Conservation (phyloP, 805 yeast genomes). For the Priceomyces melissophilus region DNA sequence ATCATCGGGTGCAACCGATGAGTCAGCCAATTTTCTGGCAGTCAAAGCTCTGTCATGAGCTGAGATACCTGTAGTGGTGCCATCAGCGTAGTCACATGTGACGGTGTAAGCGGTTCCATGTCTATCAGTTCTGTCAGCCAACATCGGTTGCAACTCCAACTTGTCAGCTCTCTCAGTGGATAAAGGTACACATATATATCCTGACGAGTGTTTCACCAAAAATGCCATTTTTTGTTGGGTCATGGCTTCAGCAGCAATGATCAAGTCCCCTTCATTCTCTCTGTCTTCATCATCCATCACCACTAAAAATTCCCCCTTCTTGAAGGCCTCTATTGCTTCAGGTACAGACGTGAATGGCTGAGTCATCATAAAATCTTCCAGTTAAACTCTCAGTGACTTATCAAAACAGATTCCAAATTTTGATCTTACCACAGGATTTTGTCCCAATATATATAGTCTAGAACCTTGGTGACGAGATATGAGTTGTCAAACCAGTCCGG, state of each 20-base stretch:
- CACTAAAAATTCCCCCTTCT: conserved; percentile 76
- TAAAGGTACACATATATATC: conserved; percentile 91
- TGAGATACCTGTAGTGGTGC: conserved; percentile 95
- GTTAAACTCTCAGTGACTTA: too few species aligned
- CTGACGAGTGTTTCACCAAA: conserved; percentile 79
- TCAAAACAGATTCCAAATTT: too few species aligned
- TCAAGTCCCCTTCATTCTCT: conserved; percentile 96
- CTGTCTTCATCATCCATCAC: conserved; percentile 97
- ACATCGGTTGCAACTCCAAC: conserved; percentile 78
- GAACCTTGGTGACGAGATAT: too few species aligned
- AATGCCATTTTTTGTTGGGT: conserved; percentile 92
- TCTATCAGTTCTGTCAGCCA: conserved; percentile 62
- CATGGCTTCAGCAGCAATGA: conserved; percentile 81
- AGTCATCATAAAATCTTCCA: conserved; percentile 4
- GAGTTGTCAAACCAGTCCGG: too few species aligned
- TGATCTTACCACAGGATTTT: too few species aligned
- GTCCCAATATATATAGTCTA: too few species aligned
- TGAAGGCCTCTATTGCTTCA: conserved; percentile 70
- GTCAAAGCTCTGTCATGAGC: conserved; percentile 93
- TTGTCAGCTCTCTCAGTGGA: conserved; percentile 73
- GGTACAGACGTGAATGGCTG: conserved; percentile 50
- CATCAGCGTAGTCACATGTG: conserved; percentile 80
- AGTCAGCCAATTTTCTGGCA: conserved; percentile 64
- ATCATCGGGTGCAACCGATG: conserved; percentile 53
- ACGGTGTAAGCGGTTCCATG: conserved; percentile 97